Conservation (phyloP, 495 filamentous ascomycete genomes). For the Daldinia caldariorum region DNA sequence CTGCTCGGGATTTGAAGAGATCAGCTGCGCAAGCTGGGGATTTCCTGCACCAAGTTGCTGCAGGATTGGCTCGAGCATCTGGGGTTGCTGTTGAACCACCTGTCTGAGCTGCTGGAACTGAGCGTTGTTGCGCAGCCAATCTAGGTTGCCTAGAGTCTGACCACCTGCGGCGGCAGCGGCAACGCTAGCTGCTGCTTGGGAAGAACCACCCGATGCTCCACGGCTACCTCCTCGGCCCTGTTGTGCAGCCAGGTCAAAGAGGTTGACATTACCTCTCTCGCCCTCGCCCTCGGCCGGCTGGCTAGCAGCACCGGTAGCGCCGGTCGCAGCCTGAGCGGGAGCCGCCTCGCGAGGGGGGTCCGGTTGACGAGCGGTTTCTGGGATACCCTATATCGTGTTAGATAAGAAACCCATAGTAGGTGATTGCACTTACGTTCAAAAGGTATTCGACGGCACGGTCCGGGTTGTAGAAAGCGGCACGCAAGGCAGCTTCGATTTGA, state of each 20-base stretch:
- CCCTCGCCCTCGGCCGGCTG: slow-evolving; percentile 57
- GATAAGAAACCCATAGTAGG: background rate
- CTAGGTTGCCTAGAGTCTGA: slow-evolving; percentile 78
- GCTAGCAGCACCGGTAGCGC: slow-evolving; percentile 49
- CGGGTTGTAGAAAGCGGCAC: slow-evolving; percentile 95
- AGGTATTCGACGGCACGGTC: slow-evolving; percentile 98
- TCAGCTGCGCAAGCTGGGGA: slow-evolving; percentile 90
- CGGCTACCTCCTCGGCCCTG: slow-evolving; percentile 69
- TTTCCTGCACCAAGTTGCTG: slow-evolving; percentile 97
- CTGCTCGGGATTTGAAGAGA: slow-evolving; percentile 88
- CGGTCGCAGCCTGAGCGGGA: slow-evolving; percentile 54
- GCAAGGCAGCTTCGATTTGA: slow-evolving; percentile 91
- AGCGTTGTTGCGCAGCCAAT: slow-evolving; percentile 94
- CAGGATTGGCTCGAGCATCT: slow-evolving; percentile 97
- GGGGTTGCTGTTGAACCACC: slow-evolving; percentile 94
- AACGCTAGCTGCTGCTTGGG: slow-evolving; percentile 56
- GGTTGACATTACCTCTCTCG: slow-evolving; percentile 83
- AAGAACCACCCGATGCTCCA: slow-evolving; percentile 45
- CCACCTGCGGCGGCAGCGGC: slow-evolving; percentile 63
- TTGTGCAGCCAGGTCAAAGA: slow-evolving; percentile 90
- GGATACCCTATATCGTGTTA: slow-evolving; percentile 77
- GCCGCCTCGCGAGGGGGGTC: slow-evolving; percentile 45
- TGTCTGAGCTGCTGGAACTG: slow-evolving; percentile 98
- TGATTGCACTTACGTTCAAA: slow-evolving; percentile 71
- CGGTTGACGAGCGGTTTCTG: slow-evolving; percentile 74